These are phyloP conservation scores for Phialophora expanda DNA, from an alignment of 2,329 filamentous ascomycete genomes.

Conservation along the genomic window DNA sequence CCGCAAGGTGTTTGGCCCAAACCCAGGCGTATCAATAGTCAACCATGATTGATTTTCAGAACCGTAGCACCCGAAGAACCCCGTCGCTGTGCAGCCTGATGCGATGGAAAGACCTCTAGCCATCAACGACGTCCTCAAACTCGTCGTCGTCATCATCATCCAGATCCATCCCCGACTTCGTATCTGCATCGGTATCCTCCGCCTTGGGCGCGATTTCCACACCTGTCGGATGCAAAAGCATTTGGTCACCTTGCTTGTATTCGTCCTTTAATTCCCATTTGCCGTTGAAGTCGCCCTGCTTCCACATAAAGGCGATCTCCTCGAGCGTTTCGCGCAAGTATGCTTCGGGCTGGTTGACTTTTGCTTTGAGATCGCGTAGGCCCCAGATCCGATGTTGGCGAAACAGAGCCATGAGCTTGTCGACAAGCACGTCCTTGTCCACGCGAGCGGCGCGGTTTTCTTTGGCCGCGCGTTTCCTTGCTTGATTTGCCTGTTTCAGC, in stretches of 20 bases:
- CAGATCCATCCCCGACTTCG: slow-evolving; percentile 31
- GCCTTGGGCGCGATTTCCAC: slow-evolving; percentile 35
- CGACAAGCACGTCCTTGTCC: slow-evolving; percentile 83
- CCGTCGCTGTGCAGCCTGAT: background rate
- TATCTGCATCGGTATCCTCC: slow-evolving; percentile 38
- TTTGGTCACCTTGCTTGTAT: slow-evolving; percentile 45
- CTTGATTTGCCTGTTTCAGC: slow-evolving; percentile 36
- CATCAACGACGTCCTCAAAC: slow-evolving; percentile 36
- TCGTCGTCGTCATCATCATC: slow-evolving; percentile 37
- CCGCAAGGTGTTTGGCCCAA: background rate
- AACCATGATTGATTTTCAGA: background rate
- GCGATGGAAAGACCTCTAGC: background rate
- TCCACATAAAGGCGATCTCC: slow-evolving; percentile 39
- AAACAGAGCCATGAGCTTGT: slow-evolving; percentile 83
- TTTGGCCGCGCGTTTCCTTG: slow-evolving; percentile 56
- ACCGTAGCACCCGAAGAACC: background rate
- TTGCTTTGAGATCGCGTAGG: slow-evolving; percentile 80
- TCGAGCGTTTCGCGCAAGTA: slow-evolving; percentile 86
- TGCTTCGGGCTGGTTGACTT: slow-evolving; percentile 85
- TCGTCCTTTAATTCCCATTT: slow-evolving; percentile 45
- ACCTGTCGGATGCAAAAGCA: slow-evolving; percentile 34
- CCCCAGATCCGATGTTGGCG: slow-evolving; percentile 88
- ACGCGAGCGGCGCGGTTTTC: slow-evolving; percentile 90
- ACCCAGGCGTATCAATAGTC: background rate
- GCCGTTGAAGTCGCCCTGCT: slow-evolving; percentile 40